Evolutionary conservation across 805 yeast species (phyloP), one percentile per base, ranked within the genome.

Genomic region (Candida ficus): DNA sequence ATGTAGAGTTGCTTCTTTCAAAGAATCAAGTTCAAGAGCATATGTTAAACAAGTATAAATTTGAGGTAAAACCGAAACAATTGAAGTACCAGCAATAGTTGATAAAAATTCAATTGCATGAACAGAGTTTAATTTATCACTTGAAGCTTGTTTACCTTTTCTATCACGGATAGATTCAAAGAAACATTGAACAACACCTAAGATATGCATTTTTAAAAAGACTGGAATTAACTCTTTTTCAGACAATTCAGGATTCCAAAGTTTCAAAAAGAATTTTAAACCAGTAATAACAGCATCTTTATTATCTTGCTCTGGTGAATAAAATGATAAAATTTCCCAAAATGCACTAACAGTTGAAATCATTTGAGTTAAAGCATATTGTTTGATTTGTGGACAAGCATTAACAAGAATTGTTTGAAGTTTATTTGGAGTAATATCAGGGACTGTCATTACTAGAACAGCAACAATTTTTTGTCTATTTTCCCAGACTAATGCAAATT

Each of bases 1-100:
- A 35, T 70, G 66, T 31, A 93, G 63, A 0, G 91, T 76, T 29
- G 73, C 72, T 13, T 64, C 64, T 44, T 81, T 81, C 12, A 89
- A 68, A 19, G 76, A 78, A 0, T 71, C 63, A 16, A 72, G 73
- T 29, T 81, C 89, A 18, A 90, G 61, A 0, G 91, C 81, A 1
- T 89, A 79, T 55, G 88, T 96, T 11, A 91, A 63, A 51, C 95
- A 84, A 2, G 95, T 83, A 44, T 87, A 82, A 5, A 91, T 76
- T 56, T 90, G 98, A 0, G 96, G 95, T 27, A 84, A 61, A 0
- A 87, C 86, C 2, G 84, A 75, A 5, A 77, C 73, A 23, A 84
- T 74, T 13, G 79, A 68, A 20, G 70, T 64, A 6, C 73, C 72
- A 2, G 78, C 64, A 2, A 78, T 61, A 32, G 71, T 67, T 7